Conservation (phyloP, 2,329 filamentous ascomycete species). For the Sporothrix curviconia region DNA sequence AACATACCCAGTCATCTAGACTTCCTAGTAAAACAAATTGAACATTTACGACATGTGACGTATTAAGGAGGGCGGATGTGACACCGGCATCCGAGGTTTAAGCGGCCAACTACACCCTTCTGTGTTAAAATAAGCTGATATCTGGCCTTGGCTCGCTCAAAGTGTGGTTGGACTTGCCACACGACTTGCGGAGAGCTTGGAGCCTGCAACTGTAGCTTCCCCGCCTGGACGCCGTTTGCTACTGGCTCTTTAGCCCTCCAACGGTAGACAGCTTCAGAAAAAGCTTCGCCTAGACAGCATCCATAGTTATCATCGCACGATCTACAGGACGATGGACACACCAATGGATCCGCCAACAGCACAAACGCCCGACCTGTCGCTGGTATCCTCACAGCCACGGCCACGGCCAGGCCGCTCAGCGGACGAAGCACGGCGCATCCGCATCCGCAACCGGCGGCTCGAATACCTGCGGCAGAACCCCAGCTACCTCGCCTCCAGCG, state of each 20-base stretch:
- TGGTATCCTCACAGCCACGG: slow-evolving; percentile 34
- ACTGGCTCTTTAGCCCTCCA: too few species aligned
- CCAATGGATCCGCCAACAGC: not conserved
- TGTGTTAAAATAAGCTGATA: too few species aligned
- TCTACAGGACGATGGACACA: not conserved
- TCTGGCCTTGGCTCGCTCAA: not conserved
- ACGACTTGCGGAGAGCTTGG: not conserved
- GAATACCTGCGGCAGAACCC: slow-evolving; percentile 68
- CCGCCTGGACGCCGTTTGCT: not conserved
- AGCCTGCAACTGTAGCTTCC: not conserved
- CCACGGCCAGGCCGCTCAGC: slow-evolving; percentile 40
- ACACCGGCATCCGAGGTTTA: not conserved
- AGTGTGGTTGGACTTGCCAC: not conserved
- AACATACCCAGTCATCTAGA: too few species aligned
- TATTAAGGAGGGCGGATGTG: not conserved
- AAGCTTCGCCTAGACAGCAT: not conserved
- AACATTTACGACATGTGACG: too few species aligned
- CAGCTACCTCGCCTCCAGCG: slow-evolving; percentile 57
- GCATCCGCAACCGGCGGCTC: slow-evolving; percentile 67
- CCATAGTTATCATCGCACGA: not conserved
- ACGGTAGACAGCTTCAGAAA: not conserved
- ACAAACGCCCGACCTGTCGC: not conserved
- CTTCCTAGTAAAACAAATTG: too few species aligned
- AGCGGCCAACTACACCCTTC: not conserved
- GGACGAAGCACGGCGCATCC: slow-evolving; percentile 40